Base-by-base conservation (phyloP, 192 early-diverging fungal species). In the Geranomyces michiganensis region DNA sequence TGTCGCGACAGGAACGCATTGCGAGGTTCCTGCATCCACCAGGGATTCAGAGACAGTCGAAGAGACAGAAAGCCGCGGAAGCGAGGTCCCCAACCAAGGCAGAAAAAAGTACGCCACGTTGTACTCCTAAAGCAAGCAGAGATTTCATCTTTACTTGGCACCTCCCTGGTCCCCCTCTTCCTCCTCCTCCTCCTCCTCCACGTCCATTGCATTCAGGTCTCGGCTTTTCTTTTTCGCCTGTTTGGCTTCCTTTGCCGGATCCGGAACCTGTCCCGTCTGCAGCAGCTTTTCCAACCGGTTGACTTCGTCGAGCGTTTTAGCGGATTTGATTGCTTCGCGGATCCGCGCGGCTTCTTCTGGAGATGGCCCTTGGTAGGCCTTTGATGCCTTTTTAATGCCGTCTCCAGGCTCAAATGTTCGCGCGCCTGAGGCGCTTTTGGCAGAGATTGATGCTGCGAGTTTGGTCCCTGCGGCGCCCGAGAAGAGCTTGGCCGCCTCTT, bases 361-460 rank as follows among this genome's bases (percentile, higher is more conserved):
- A 21, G 83, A 78, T 48, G 87, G 81, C 31, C 86, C 87, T 62
- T 87, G 73, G 47, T 77, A 82, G 1, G 84, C 80, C 41, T 69
- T 72, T n/a, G 82, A 56, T 24, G 82, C 84, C 43, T 83, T 85
- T 74, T 89, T 92, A 8, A 73, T 6, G 1, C 85, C 90, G 67
- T 95, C 92, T 44, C 93, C 95, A 12, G 91, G 91, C 58, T 92
- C 93, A 81, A 98, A 95, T 9, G 93, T 93, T 32, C 90, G 92
- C 32, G 87, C 80, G 49, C 87, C 85, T 17, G 82, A 85, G 27
- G 58, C 58, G 58, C 29, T 27, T 27, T 90, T 87, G 58, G 88
- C 73, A 31, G 88, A 84, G 6, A 81, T 55, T 29, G 66, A 56
- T 21, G 70, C 59, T 6, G 73, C 68, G 10, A 92, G 86, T 29